Conservation (phyloP, 1,284 basidiomycete species). For the Phellopilus nigrolimitatus region DNA sequence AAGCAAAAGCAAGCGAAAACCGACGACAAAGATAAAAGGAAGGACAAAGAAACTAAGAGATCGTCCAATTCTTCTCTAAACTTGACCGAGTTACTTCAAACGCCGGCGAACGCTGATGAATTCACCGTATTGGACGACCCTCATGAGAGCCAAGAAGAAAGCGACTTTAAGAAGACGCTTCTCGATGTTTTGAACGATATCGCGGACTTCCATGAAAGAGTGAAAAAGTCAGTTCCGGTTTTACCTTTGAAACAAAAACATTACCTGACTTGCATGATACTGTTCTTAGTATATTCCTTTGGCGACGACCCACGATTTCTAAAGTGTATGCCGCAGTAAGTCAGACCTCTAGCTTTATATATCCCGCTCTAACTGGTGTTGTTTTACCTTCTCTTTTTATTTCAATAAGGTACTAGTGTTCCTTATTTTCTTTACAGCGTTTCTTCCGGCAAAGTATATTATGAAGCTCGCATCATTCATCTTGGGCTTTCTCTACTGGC, state of each 20-base stretch:
- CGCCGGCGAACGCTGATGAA: constrained; percentile 22
- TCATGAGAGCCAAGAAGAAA: constrained; percentile 34
- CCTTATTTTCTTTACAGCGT: constrained; percentile 36
- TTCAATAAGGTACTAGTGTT: constrained; percentile 27
- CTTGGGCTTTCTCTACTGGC: constrained; percentile 57
- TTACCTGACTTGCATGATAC: background rate
- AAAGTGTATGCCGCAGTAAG: constrained; percentile 43
- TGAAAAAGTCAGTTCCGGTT: constrained; percentile 51
- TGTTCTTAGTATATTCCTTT: constrained; percentile 50
- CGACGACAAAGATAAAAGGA: background rate
- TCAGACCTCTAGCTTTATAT: no score
- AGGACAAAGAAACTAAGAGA: constrained; percentile 22
- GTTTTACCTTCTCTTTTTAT: background rate
- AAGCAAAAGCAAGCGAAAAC: constrained; percentile 28
- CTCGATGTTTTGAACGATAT: constrained; percentile 42
- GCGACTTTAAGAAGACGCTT: constrained; percentile 40
- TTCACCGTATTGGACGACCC: constrained; percentile 32
- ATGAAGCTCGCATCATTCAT: constrained; percentile 42
- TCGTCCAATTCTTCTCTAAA: constrained; percentile 19
- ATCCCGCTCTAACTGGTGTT: background rate
- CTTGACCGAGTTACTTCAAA: constrained; percentile 10
- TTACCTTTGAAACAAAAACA: background rate
- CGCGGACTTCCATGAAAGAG: constrained; percentile 59
- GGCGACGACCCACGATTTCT: constrained; percentile 52
- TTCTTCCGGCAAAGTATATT: constrained; percentile 47